Percentiles rank a stretch among this genome's conserved stretches.
Conservation (phyloP, 1,284 basidiomycete species). For the Volvariella volvacea region DNA sequence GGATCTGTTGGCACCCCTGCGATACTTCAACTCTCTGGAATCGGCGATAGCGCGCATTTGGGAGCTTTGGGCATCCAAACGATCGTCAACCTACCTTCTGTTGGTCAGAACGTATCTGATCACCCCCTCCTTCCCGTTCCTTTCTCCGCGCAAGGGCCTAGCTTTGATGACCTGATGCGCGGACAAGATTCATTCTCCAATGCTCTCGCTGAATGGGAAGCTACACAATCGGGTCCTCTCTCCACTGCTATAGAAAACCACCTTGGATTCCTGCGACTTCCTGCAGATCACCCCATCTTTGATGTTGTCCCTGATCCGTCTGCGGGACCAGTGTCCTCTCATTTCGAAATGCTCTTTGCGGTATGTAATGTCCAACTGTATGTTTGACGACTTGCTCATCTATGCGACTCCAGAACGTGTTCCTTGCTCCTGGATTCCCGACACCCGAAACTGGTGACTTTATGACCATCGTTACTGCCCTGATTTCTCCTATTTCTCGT, state of each 20-base stretch:
- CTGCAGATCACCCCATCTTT: neutral
- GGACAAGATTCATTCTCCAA: no score
- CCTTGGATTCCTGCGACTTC: neutral
- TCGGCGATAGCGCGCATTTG: constrained; percentile 26
- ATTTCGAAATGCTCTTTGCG: constrained; percentile 3
- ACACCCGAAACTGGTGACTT: constrained; percentile 14
- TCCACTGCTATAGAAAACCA: constrained; percentile 13
- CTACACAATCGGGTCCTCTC: neutral
- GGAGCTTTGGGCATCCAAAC: constrained; percentile 15
- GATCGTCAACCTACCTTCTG: constrained; percentile 25
- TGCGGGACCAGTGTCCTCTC: neutral
- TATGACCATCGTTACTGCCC: constrained; percentile 11
- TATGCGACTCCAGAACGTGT: no score
- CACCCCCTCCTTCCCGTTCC: constrained; percentile 25
- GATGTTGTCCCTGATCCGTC: constrained; percentile 5
- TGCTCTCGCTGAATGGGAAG: neutral
- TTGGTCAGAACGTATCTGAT: constrained; percentile 39
- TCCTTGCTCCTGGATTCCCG: no score
- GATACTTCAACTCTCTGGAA: constrained; percentile 39
- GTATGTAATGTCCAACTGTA: no score
- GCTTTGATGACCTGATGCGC: no score
- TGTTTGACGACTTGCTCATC: no score
- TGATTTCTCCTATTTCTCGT: constrained; percentile 15
- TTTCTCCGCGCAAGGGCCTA: no score
- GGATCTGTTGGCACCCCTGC: constrained; percentile 35